Evolutionary conservation across 108 stramenopile species (phyloP), one percentile per base, ranked within the genome.

Genomic region (Stephanodiscus triporus): DNA sequence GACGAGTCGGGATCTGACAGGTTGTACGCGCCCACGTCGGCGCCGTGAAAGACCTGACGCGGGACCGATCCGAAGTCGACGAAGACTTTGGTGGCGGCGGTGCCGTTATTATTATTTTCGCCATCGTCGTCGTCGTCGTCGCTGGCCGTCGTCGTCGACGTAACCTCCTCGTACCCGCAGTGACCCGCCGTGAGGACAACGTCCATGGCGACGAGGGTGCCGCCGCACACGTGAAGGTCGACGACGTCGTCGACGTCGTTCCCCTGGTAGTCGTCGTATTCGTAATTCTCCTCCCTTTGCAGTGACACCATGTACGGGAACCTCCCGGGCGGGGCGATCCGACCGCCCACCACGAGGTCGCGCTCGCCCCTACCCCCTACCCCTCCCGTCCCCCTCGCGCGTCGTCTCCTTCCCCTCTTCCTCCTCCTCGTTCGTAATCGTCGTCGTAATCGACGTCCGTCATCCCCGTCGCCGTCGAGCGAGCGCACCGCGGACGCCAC

Each of bases 231-330:
- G 45, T 72, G 76, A 1, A 30, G 7, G 50, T 80, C 68, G 23
- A 22, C 23, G 0, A 74, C 34, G 16, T 57, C 56, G 56, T 4
- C 13, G 53, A 45, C 0, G 50, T 79, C 40, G 9, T 50, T 72
- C 16, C 51, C 62, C 43, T 40, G 48, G 9, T 53, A 48, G 4
- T 11, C 60, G 13, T 38, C 6, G 2, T 56, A 9, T 30, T 54
- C 30, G 32, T 34, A 2, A 5, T 34, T 5, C 4, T 34, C 32
- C 32, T n/a, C n/a, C n/a, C n/a, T n/a, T n/a, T 80, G 79, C 34
- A 80, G 68, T 0, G 86, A 69, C 19, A 85, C 88, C 47, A 65
- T 65, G 65, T 85, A 91, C 11, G 90, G 90, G 53, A 86, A 91
- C 13, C 88, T 80, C 37, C 65, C 78, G 2, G 69, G 55, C 1